Conservation (phyloP, 139 green algal species). For the Eudorina sp. region DNA sequence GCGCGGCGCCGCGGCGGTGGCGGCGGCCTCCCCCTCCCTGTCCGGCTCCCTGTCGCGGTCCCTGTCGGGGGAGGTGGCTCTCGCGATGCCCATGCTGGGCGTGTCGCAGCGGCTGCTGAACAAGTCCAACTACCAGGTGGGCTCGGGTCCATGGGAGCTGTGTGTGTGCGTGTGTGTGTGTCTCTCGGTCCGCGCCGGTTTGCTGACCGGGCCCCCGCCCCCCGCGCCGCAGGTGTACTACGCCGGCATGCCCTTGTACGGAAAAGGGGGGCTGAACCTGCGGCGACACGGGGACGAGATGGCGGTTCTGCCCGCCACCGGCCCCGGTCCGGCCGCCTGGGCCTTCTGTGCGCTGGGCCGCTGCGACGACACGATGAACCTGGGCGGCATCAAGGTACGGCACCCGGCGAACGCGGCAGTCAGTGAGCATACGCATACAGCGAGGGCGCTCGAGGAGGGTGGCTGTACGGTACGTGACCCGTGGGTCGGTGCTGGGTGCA, state of each 20-base stretch:
- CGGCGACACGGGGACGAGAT: conserved; percentile 94
- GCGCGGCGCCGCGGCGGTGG: background rate
- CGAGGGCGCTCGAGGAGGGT: no score
- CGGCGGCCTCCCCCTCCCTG: no score
- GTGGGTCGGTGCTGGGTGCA: no score
- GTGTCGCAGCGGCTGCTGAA: conserved; percentile 89
- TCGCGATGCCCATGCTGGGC: conserved; percentile 85
- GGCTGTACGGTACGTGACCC: no score
- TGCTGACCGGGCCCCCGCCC: background rate
- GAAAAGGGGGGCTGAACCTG: conserved; percentile 63
- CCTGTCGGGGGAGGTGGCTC: conserved; percentile 71
- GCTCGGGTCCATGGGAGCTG: background rate
- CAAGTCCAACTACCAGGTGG: conserved; percentile 79
- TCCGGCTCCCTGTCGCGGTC: conserved; percentile 1
- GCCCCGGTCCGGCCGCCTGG: background rate
- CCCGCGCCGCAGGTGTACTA: conserved; percentile 83
- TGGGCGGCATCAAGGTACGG: conserved; percentile 92
- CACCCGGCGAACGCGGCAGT: no score
- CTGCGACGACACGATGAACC: conserved; percentile 98
- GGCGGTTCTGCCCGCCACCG: conserved; percentile 60
- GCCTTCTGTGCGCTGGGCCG: conserved; percentile 81
- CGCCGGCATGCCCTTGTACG: conserved; percentile 83
- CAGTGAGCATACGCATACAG: no score
- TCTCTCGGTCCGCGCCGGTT: background rate
- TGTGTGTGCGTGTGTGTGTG: background rate